Evolutionary conservation across 345 rosid genomes (phyloP), one percentile per base, ranked within the genome.

Genomic region (Viola odorata): DNA sequence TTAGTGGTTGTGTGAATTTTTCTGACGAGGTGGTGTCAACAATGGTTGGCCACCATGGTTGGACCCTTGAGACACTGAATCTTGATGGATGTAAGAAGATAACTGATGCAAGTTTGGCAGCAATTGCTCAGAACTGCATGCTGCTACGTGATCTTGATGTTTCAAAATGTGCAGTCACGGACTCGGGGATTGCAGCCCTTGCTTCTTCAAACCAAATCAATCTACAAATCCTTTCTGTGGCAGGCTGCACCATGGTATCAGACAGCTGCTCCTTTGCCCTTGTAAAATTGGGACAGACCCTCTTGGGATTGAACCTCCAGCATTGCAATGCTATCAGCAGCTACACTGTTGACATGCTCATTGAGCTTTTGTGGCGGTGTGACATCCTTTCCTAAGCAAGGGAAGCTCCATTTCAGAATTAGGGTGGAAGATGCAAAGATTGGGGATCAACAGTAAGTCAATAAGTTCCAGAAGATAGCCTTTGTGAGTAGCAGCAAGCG

Each of bases 1-100:
- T 88, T 47, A 77, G 81, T 6, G 78, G 78, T 54, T 85, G 95
- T 70, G 62, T 80, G 50, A 85, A 83, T 69, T 44, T 88, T 63
- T 77, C 91, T 0, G 85, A 85, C 64, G 77, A 74, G 61, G 80
- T 77, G 1, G 76, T 85, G 38, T 64, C 59, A 14, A 66, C 74
- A 58, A 63, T 88, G 68, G 65, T 79, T 10, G 73, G 67, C 70
- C 72, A 67, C 52, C 87, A 88, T 12, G 82, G 96, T 40, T 76
- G 75, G 77, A 83, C 91, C 32, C 83, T 88, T 0, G 80, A 88
- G 62, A 45, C 73, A 52, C 75, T 88, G 49, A 85, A 74, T 74
- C 78, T 88, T 45, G 84, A 80, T 39, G 87, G 89, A 12, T 88
- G 96, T 75, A 78, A 72, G 71, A 88, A 71, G 80, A 80, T 88